Evolutionary conservation across 1,284 basidiomycete species (phyloP).

Genomic region (Pholiota adiposa): DNA sequence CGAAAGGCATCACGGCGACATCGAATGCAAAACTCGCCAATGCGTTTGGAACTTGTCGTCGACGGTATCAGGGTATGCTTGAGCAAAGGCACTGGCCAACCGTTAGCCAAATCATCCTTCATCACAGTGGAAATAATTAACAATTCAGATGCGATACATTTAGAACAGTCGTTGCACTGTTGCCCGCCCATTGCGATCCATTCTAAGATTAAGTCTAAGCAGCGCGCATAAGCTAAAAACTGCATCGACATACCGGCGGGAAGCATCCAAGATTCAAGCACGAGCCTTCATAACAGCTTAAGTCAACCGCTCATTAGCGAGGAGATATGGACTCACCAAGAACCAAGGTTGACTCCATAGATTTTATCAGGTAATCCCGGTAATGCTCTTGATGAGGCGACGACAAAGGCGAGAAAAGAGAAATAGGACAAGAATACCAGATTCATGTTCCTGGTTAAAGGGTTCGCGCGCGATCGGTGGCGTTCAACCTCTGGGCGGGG

Average conservation of each 20-base stretch:
- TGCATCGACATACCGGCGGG: constrained; percentile 46
- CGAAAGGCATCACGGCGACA: neutral
- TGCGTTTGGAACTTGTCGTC: constrained; percentile 65
- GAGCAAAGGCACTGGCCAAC: constrained; percentile 51
- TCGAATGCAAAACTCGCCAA: constrained; percentile 47
- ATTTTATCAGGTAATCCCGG: constrained; percentile 51
- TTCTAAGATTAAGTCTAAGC: constrained; percentile 37
- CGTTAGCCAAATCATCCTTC: neutral
- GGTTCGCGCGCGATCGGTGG: neutral
- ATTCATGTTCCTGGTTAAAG: constrained; percentile 23
- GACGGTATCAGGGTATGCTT: constrained; percentile 60
- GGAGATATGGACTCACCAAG: constrained; percentile 45
- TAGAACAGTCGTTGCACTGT: constrained; percentile 52
- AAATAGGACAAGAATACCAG: constrained; percentile 28
- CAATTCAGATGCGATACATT: constrained; percentile 66
- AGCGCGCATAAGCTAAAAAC: neutral
- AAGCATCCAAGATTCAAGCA: constrained; percentile 74
- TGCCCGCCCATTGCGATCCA: constrained; percentile 72
- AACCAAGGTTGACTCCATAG: constrained; percentile 69
- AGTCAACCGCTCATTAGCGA: neutral
- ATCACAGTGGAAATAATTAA: constrained; percentile 30
- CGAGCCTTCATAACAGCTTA: constrained; percentile 43
- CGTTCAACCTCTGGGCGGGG: neutral
- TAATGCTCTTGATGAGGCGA: constrained; percentile 24
- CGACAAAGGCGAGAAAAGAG: constrained; percentile 20